Base-by-base conservation (phyloP, 2,329 filamentous ascomycete species). In the Cladosporium sp. region DNA sequence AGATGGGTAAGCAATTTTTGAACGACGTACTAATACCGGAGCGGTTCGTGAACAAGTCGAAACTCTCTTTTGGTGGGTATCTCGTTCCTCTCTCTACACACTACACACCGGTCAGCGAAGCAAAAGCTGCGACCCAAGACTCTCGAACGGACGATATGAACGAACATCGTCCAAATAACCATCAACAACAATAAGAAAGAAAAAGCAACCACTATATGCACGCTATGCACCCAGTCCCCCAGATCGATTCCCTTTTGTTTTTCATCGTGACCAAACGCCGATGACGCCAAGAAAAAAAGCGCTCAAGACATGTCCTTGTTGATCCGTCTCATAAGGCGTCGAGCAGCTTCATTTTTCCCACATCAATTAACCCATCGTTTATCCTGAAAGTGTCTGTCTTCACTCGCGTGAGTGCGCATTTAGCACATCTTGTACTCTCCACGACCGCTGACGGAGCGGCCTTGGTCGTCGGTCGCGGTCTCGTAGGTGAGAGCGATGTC, bases 401-500 rank as follows among this genome's bases (percentile, higher is more conserved):
- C 11, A 31, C 26, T 40, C 29, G 31, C 40, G 26, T 31, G 29
- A 64, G 21, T 61, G 29, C 57, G 46, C 49, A 58, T 61, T 69
- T 76, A 78, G 70, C 76, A 84, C 82, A 89, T 89, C 78, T 90
- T 94, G 85, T 97, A 99, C 72, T 88, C 84, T 79, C 90, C 91
- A 68, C 81, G 78, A 65, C 93, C 94, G 75, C 88, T 79, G 5
- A 88, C 87, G 67, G 83, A 81, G 71, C 95, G 87, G 69, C 85
- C 90, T 35, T 81, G 79, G 76, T 98, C 93, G 29, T 88, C 80
- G 3, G 93, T 91, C 74, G 92, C 86, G 62, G 97, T 86, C 75
- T 88, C 85, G 82, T 98, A 98, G 55, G 88, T 84, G 75, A 99
- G 87, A 74, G 86, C 88, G 77, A 99, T 96, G 79, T 99, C 95